These are phyloP conservation scores for Lolium rigidum DNA, from an alignment of 176 grass and related monocot species.

Conservation along the genomic window DNA sequence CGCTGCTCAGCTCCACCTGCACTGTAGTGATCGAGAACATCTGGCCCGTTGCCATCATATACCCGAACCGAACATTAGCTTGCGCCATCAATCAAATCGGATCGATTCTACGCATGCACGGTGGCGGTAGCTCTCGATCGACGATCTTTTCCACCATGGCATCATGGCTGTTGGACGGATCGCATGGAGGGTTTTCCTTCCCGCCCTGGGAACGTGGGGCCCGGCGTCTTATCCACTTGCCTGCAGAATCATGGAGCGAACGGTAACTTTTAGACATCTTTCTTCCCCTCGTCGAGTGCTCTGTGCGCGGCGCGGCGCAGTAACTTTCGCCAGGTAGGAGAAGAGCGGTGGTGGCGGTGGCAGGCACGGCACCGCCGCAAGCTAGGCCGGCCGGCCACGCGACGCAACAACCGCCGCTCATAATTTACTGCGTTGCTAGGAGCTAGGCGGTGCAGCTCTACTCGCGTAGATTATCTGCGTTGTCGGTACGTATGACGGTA, in stretches of 20 bases:
- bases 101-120: background rate
- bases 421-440: background rate
- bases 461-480: background rate
- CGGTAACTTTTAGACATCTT: slow-evolving; percentile 32
- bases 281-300: slow-evolving; percentile 46
- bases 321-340: slow-evolving; percentile 44
- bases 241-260: slow-evolving; percentile 41
- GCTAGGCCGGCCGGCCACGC: background rate
- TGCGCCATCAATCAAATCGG: background rate
- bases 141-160: slow-evolving; percentile 24
- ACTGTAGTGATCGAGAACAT: background rate
- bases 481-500: background rate
- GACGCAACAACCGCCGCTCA: slow-evolving; percentile 15
- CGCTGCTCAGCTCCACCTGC: background rate
- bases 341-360: background rate
- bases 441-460: background rate
- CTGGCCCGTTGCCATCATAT: background rate
- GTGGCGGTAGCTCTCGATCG: background rate
- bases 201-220: slow-evolving; percentile 15
- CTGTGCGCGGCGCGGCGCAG: slow-evolving; percentile 16
- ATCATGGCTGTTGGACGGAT: background rate
- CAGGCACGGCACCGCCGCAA: slow-evolving; percentile 7
- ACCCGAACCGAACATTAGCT: background rate
- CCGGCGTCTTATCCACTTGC: slow-evolving; percentile 49
- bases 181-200: slow-evolving; percentile 15